Evolutionary conservation across 2,329 filamentous ascomycete genomes (phyloP).

Genomic region (Gnomoniopsis sp.): DNA sequence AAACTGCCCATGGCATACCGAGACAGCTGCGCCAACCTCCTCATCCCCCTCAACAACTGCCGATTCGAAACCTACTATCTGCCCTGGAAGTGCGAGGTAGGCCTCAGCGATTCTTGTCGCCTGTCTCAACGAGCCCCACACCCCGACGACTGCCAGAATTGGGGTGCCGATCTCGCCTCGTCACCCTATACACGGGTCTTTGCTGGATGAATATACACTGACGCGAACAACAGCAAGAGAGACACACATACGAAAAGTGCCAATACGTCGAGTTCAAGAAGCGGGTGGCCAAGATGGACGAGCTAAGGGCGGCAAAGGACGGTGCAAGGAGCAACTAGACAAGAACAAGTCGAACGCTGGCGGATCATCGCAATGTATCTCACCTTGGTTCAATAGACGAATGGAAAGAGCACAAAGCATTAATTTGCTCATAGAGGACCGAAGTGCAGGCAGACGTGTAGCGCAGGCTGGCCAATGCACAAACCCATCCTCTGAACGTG

Average conservation of each 20-base stretch:
- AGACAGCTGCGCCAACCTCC: constrained; percentile 90
- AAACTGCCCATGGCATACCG: constrained; percentile 86
- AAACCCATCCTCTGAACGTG: too few relatives aligned
- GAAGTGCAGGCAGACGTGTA: background rate
- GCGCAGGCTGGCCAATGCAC: too few relatives aligned
- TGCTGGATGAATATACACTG: background rate
- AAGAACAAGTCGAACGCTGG: constrained; percentile 2
- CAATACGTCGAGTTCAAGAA: constrained; percentile 99
- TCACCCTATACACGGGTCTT: background rate
- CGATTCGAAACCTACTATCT: constrained; percentile 88
- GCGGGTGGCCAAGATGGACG: constrained; percentile 97
- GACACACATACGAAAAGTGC: constrained; percentile 98
- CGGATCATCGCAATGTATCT: constrained; percentile 21
- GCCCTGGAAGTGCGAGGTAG: constrained; percentile 96
- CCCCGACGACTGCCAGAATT: background rate
- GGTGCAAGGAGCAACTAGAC: constrained; percentile 78
- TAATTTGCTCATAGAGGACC: background rate
- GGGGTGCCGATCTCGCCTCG: background rate
- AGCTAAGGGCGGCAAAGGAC: constrained; percentile 81
- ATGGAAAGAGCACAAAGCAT: background rate
- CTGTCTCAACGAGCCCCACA: background rate
- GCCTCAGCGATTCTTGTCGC: constrained; percentile 27
- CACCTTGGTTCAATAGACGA: constrained; percentile 3
- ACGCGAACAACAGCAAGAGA: constrained; percentile 66
- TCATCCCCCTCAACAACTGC: constrained; percentile 95